Evolutionary conservation across 371 early-diverging fungal genomes (phyloP).

Genomic region (Apophysomyces ossiformis): DNA sequence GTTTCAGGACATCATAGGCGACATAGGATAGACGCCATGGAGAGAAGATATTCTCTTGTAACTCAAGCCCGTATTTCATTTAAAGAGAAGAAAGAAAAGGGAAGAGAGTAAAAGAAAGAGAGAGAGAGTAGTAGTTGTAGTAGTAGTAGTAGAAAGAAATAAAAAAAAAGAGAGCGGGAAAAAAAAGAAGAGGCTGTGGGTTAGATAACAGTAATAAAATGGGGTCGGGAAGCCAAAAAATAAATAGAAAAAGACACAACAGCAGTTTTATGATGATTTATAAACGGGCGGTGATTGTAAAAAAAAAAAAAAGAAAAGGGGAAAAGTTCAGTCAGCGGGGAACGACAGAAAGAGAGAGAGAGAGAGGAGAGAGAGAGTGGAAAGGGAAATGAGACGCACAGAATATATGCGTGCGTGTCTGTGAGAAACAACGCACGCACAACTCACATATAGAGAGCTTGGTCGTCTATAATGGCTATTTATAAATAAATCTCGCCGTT

Average conservation of each 20-base stretch:
- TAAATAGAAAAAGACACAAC: not conserved
- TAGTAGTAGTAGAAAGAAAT: conserved; percentile 4
- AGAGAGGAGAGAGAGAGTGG: not conserved
- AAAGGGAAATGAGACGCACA: conserved; percentile 2
- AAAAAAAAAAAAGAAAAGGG: conserved; percentile 6
- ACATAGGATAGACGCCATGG: conserved; percentile 88
- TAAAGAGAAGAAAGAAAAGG: not conserved
- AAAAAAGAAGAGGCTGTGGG: not conserved
- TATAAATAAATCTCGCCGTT: no score
- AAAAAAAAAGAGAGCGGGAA: conserved; percentile 2
- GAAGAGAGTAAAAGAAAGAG: not conserved
- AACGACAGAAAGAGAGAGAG: not conserved
- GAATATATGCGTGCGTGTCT: no score
- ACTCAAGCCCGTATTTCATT: conserved; percentile 88
- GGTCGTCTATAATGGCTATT: no score
- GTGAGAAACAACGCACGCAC: no score
- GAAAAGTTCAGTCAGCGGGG: not conserved
- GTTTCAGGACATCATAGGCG: conserved; percentile 80
- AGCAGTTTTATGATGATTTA: conserved; percentile 1
- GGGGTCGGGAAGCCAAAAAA: not conserved
- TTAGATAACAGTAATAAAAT: no score
- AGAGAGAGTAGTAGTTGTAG: not conserved
- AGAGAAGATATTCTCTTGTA: conserved; percentile 65
- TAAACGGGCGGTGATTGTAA: conserved; percentile 9
- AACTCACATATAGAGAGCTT: no score